These are phyloP conservation scores for Chrysopogon serrulatus DNA, from an alignment of 176 grass and related monocot species.

Conservation along the genomic window DNA sequence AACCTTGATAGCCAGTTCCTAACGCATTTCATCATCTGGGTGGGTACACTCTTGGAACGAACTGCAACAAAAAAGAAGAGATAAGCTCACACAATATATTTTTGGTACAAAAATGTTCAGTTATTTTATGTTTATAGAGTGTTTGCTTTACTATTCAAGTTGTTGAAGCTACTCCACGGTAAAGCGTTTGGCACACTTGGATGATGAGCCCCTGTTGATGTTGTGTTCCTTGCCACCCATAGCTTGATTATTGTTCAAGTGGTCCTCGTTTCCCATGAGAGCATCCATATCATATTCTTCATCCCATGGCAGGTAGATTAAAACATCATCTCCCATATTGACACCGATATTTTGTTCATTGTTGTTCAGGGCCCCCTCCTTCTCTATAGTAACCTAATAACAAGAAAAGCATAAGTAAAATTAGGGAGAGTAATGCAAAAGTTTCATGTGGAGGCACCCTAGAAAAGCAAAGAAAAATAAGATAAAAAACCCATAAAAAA, in stretches of 20 bases:
- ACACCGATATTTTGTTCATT: not conserved
- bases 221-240: not conserved
- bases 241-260: not conserved
- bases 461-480: not conserved
- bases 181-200: not conserved
- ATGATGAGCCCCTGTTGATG: too few species aligned
- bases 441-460: not conserved
- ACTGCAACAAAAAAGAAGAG: not conserved
- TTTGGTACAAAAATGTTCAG: not conserved
- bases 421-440: not conserved
- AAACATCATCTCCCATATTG: not conserved
- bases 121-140: not conserved
- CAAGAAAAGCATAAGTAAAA: not conserved
- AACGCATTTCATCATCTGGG: not conserved
- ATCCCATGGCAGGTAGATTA: not conserved
- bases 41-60: not conserved
- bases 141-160: conserved; percentile 2
- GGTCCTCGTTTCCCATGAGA: not conserved
- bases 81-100: not conserved
- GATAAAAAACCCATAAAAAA: not conserved
- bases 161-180: not conserved
- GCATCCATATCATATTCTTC: not conserved
- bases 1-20: not conserved
- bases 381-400: not conserved
- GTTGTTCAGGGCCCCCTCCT: not conserved